Base-by-base conservation (phyloP, 345 rosid species). In the Arabidopsis arenosa region DNA sequence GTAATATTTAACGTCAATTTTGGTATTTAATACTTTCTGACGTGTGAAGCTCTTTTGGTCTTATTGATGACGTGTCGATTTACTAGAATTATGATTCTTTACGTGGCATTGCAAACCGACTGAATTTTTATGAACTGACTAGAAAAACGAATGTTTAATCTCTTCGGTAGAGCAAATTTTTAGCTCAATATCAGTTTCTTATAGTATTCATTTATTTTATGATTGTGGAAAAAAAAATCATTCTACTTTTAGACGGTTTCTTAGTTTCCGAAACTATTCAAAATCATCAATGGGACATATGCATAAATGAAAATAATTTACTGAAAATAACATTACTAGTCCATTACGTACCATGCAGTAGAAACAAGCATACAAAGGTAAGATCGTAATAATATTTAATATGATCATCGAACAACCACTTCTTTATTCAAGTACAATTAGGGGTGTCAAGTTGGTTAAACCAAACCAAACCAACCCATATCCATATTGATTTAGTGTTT, bases 91-190 rank as follows among this genome's bases (percentile, higher is more conserved):
- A 3, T 12, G 12, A 15, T 11, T 15, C 23, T 12, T 49, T 51
- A 75, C 79, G 69, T 68, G 74, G 68, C 69, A 11, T 11, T 12
- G 6, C 12, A 12, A 12, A 59, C 73, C 66, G 65, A 56, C 49
- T 30, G 59, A 49, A 7, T 1, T 23, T 23, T 35, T 35, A 5
- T 35, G 32, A 28, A 28, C 0, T 28, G 3, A 28, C 32, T 4
- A 28, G 32, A 28, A 28, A 28, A 28, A 28, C 32, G 32, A 3
- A 1, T 28, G 0, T 23, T 23, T 23, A 23, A 23, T 23, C 32
- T 28, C 32, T 28, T 28, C 4, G 32, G 32, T 28, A 0, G 4
- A 28, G 32, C 32, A 28, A 28, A 3, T 28, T 28, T 28, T 28
- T 28, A 3, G 4, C 32, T 28, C 32, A 28, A 28, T 28, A 28